These are phyloP conservation scores for Fusarium hostae DNA, from an alignment of 2,329 filamentous ascomycete species.

Conservation along the genomic window DNA sequence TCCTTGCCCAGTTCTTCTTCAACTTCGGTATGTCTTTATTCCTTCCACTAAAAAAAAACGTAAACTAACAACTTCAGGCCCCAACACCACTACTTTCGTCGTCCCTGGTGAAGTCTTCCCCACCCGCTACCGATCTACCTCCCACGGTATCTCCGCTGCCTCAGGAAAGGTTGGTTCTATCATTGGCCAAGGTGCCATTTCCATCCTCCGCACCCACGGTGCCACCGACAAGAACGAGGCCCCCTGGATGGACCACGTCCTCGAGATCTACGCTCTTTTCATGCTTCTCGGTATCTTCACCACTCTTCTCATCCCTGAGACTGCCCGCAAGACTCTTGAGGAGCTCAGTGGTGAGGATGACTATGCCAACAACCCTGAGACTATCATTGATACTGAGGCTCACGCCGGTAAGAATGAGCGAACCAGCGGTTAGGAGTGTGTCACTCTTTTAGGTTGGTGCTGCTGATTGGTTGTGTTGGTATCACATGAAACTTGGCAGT, in stretches of 20 bases:
- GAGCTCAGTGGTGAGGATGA: slow-evolving; percentile 60
- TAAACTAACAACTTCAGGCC: slow-evolving; percentile 46
- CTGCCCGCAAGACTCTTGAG: slow-evolving; percentile 78
- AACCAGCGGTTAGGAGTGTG: slow-evolving; percentile 28
- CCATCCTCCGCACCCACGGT: slow-evolving; percentile 61
- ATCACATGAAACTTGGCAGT: slow-evolving; percentile 11
- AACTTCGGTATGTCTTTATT: slow-evolving; percentile 58
- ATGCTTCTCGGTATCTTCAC: slow-evolving; percentile 79
- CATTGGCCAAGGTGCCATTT: slow-evolving; percentile 68
- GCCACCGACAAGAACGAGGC: slow-evolving; percentile 51
- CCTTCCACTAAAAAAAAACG: no score
- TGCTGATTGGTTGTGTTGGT: slow-evolving; percentile 4
- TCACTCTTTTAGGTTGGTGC: background rate
- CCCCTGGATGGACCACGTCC: slow-evolving; percentile 81
- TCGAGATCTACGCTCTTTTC: slow-evolving; percentile 80
- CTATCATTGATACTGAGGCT: slow-evolving; percentile 21
- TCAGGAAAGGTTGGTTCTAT: slow-evolving; percentile 67
- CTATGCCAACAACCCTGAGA: slow-evolving; percentile 36
- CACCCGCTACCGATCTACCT: slow-evolving; percentile 66
- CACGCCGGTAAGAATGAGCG: slow-evolving; percentile 24
- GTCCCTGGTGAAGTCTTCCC: slow-evolving; percentile 68
- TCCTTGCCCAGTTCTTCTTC: slow-evolving; percentile 69
- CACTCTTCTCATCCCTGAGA: slow-evolving; percentile 77
- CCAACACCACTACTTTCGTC: slow-evolving; percentile 68
- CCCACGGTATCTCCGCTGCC: slow-evolving; percentile 67